phyloP scores from a whole-genome alignment of 352 stramenopile species.

The Phytophthora cryptogea region DNA sequence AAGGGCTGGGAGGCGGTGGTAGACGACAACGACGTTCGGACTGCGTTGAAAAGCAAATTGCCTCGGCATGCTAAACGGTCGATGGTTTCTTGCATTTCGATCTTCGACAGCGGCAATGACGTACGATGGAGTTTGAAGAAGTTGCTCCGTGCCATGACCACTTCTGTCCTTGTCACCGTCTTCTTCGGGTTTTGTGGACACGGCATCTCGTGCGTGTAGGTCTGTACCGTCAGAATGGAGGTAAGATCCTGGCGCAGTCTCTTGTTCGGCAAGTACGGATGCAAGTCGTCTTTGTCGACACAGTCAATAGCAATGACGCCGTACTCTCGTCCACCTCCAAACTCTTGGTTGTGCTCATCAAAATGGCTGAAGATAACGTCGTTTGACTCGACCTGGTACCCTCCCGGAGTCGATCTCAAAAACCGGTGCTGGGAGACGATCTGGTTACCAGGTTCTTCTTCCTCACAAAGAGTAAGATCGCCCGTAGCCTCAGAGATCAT shows the following conservation, averaged over 20 bases:
- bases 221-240: conserved; percentile 30
- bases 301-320: conserved; percentile 34
- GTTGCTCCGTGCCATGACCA: conserved; percentile 43
- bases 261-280: conserved; percentile 29
- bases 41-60: conserved; percentile 30
- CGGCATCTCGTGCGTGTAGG: conserved; percentile 21
- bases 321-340: conserved; percentile 24
- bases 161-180: conserved; percentile 23
- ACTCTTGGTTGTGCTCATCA: conserved; percentile 30
- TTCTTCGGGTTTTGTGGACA: conserved; percentile 15
- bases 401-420: conserved; percentile 31
- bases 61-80: conserved; percentile 31
- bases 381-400: conserved; percentile 38
- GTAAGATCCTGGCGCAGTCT: conserved; percentile 43
- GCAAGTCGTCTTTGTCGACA: conserved; percentile 43
- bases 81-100: conserved; percentile 35
- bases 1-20: background rate
- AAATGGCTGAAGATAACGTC: conserved; percentile 33
- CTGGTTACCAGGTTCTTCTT: conserved; percentile 18
- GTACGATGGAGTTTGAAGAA: conserved; percentile 43
- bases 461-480: conserved; percentile 35
- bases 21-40: conserved; percentile 18
- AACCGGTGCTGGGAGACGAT: conserved; percentile 31
- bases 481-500: conserved; percentile 44
- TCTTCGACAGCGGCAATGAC: conserved; percentile 23